Base-by-base conservation (phyloP, 2,329 filamentous ascomycete species). In the Neophaeococcomyces mojaviensis region DNA sequence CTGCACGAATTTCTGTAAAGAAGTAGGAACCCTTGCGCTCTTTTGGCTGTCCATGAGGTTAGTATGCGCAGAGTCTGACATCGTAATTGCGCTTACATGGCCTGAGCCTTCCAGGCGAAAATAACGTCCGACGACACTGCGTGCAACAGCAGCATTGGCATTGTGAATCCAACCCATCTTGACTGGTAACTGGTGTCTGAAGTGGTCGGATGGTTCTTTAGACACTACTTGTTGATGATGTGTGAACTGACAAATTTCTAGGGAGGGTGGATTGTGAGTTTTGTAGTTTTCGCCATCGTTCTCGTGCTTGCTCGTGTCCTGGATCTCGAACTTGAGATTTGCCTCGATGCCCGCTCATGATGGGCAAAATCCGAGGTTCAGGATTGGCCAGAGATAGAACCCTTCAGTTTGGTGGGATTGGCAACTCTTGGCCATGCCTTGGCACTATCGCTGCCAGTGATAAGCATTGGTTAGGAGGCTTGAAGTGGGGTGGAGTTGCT, bases 81-180 rank as follows among this genome's bases (percentile, higher is more conserved):
- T n/a, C n/a, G n/a, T n/a, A n/a, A 33, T 19, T 19, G 15, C 36
- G 75, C 81, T 72, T 76, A 86, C 84, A 76, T 90, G 85, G 58
- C 86, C 86, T 32, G 78, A 88, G 54, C 85, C 85, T 51, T 94
- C 86, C 33, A 94, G 78, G 55, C 80, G 78, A 68, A 94, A 94
- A 70, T 81, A 85, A 55, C 73, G 71, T 51, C 86, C 86, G 49
- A 88, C 73, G 28, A 73, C 64, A 60, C 81, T 82, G 52, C 67
- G 69, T 50, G 84, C 86, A 55, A 88, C 74, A 49, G 68, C 72
- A 52, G 59, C 58, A 61, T 83, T 81, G 61, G 69, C 58, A 3
- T 59, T 69, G 12, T 78, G 64, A 44, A 71, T 59, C 72, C 71
- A 76, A 56, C 62, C 41, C 38, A 47, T 47, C 6, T n/a, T 30